These are phyloP conservation scores for Saxophila tyrrhenica DNA, from an alignment of 495 filamentous ascomycete genomes.

Conservation along the genomic window DNA sequence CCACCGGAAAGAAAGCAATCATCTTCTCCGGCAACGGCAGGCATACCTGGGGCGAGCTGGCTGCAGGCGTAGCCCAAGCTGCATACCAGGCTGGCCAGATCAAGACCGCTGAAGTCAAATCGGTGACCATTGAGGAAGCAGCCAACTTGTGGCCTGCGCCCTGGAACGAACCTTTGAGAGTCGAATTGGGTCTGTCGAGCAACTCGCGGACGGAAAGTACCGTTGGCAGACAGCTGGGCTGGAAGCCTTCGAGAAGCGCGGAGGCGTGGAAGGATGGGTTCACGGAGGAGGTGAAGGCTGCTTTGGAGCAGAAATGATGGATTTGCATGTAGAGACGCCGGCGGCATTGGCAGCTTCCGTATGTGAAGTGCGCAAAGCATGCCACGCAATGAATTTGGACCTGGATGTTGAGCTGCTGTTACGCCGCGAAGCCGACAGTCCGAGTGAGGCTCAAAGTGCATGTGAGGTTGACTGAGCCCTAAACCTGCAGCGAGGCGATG, in stretches of 20 bases:
- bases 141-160: conserved; percentile 24
- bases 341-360: no score
- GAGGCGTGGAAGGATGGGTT: conserved; percentile 12
- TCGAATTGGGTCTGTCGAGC: conserved; percentile 32
- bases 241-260: conserved; percentile 29
- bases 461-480: no score
- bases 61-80: conserved; percentile 31
- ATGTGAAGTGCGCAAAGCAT: no score
- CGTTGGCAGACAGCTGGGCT: conserved; percentile 29
- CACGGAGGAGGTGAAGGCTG: conserved; percentile 6
- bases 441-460: no score
- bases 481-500: no score
- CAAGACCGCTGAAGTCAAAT: conserved; percentile 23
- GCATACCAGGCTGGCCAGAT: conserved; percentile 25
- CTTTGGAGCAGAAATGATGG: neutral
- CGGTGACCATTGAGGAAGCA: conserved; percentile 28
- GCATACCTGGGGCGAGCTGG: conserved; percentile 32
- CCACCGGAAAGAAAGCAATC: conserved; percentile 34
- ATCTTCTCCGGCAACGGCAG: conserved; percentile 36
- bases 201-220: conserved; percentile 27
- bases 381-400: no score
- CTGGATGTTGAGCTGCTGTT: no score
- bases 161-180: conserved; percentile 19
- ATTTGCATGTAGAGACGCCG: no score
- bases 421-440: no score